Evolutionary conservation across 139 green algal species (phyloP).

Genomic region (Coelastrella sp.): DNA sequence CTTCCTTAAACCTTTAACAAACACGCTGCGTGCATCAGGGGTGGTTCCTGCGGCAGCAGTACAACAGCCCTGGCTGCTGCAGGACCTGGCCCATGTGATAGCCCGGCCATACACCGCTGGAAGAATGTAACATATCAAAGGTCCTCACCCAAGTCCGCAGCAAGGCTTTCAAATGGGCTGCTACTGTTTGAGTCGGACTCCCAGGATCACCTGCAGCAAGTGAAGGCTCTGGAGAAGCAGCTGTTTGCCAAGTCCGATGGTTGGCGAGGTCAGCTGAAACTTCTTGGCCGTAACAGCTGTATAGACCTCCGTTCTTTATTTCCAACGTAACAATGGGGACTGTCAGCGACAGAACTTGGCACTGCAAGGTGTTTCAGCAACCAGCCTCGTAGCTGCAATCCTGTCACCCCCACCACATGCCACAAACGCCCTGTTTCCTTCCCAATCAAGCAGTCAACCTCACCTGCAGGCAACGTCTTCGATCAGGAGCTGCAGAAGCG

Average conservation of each 20-base stretch:
- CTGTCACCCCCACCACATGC: not conserved
- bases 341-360: too few species aligned
- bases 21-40: too few species aligned
- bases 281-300: not conserved
- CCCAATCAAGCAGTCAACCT: too few species aligned
- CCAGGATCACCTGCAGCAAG: conserved; percentile 13
- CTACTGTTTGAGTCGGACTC: not conserved
- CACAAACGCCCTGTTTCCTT: not conserved
- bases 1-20: too few species aligned
- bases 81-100: not conserved
- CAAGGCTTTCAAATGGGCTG: not conserved
- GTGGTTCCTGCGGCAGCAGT: not conserved
- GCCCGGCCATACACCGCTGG: not conserved
- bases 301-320: too few species aligned
- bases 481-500: conserved; percentile 12
- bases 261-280: conserved; percentile 9
- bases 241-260: conserved; percentile 38
- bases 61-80: not conserved
- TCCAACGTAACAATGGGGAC: too few species aligned
- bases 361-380: not conserved
- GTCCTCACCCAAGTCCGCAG: not conserved
- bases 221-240: conserved; percentile 20
- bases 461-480: conserved; percentile 2
- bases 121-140: not conserved
- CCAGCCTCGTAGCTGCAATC: not conserved